phyloP scores from a whole-genome alignment of 352 stramenopile genomes.

The Thalassiosira hispida region DNA sequence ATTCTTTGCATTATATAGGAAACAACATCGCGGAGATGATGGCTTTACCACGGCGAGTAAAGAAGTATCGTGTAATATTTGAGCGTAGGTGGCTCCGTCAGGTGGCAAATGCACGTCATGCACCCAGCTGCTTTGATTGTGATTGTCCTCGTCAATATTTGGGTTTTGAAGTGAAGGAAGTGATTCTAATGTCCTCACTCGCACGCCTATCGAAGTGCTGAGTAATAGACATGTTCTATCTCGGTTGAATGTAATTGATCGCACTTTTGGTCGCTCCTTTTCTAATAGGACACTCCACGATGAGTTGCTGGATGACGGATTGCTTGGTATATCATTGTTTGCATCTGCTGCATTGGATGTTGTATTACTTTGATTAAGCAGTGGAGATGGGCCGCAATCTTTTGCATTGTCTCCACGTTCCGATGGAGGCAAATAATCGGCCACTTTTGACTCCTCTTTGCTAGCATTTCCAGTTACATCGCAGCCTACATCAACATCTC shows the following conservation, averaged over 20 bases:
- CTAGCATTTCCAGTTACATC: background rate
- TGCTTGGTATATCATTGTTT: slow-evolving; percentile 4
- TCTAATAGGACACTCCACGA: slow-evolving; percentile 34
- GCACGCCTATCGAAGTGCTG: slow-evolving; percentile 46
- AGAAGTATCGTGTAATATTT: slow-evolving; percentile 39
- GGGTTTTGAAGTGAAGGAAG: slow-evolving; percentile 19
- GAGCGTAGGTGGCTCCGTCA: slow-evolving; percentile 39
- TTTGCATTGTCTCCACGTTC: no score
- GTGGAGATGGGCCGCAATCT: background rate
- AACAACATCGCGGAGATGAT: slow-evolving; percentile 42
- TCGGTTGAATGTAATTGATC: slow-evolving; percentile 53
- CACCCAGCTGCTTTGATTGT: slow-evolving; percentile 18
- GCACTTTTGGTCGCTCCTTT: slow-evolving; percentile 30
- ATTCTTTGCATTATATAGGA: slow-evolving; percentile 48
- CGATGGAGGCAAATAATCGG: background rate
- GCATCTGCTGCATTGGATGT: background rate
- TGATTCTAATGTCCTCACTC: slow-evolving; percentile 45
- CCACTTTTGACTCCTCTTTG: background rate
- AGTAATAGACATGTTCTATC: slow-evolving; percentile 52
- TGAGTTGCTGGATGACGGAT: slow-evolving; percentile 15
- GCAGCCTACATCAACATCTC: background rate
- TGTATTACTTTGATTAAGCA: background rate
- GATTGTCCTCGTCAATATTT: slow-evolving; percentile 5
- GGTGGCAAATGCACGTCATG: slow-evolving; percentile 24
- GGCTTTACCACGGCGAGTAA: slow-evolving; percentile 40